These are phyloP conservation scores for Cryphonectria naterciae DNA, from an alignment of 2,329 filamentous ascomycete genomes.

Conservation along the genomic window DNA sequence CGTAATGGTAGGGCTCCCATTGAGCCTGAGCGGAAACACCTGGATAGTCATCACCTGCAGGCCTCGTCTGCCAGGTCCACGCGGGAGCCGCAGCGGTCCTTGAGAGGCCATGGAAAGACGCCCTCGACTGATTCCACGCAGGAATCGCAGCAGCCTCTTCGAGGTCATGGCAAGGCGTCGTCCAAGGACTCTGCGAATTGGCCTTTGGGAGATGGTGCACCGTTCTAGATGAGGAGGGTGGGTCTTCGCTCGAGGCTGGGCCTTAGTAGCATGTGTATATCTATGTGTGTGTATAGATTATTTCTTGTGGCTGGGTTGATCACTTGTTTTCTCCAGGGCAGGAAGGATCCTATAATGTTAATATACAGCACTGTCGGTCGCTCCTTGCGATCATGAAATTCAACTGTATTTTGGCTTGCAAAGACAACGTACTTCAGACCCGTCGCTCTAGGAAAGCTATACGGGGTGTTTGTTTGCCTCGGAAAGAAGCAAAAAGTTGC, in stretches of 20 bases:
- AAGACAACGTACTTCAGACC: not conserved
- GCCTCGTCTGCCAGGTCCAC: not conserved
- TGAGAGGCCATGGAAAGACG: not conserved
- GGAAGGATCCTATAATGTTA: not conserved
- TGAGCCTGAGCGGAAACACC: constrained; percentile 4
- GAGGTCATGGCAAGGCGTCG: not conserved
- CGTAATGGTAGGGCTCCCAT: constrained; percentile 11
- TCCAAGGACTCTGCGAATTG: not conserved
- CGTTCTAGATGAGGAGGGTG: not conserved
- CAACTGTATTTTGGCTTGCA: not conserved
- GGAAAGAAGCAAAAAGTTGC: not conserved
- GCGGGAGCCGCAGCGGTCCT: not conserved
- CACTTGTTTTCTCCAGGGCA: not conserved
- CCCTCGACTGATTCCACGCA: not conserved
- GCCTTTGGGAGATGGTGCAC: constrained; percentile 14
- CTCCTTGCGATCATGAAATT: not conserved
- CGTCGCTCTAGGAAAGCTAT: not conserved
- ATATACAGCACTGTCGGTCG: not conserved
- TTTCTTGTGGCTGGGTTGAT: not conserved
- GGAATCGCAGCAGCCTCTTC: not conserved
- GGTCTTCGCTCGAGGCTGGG: not conserved
- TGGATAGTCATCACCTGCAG: not conserved
- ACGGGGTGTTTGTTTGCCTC: not conserved
- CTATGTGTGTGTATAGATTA: not conserved
- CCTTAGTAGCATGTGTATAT: not conserved